Conservation (phyloP, 495 filamentous ascomycete species). For the Elaphomyces granulatus region DNA sequence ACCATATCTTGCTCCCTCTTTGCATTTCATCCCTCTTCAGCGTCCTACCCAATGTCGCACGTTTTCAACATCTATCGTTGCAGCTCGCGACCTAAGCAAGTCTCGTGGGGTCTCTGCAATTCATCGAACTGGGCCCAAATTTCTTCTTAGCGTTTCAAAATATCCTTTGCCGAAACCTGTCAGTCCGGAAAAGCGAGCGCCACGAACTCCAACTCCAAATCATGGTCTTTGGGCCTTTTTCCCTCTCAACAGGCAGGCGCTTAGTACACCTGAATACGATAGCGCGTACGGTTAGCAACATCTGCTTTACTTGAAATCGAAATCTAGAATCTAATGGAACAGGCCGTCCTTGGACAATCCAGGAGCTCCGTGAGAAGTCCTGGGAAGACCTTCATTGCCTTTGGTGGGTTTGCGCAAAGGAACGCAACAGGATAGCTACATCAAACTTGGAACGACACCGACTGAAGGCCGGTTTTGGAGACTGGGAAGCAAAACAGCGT, state of each 20-base stretch:
- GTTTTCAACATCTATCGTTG: conserved; percentile 23
- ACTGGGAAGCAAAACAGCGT: conserved; percentile 43
- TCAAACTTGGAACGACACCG: conserved; percentile 48
- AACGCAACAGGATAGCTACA: conserved; percentile 82
- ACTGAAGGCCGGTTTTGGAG: conserved; percentile 52
- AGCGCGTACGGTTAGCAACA: conserved; percentile 43
- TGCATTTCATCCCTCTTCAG: conserved; percentile 25
- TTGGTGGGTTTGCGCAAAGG: conserved; percentile 92
- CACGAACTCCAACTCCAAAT: conserved; percentile 38
- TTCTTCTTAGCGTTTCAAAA: conserved; percentile 53
- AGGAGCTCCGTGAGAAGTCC: conserved; percentile 74
- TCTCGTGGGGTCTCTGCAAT: conserved; percentile 66
- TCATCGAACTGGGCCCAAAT: conserved; percentile 58
- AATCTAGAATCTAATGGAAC: conserved; percentile 4
- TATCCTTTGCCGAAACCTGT: conserved; percentile 63
- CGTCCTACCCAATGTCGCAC: conserved; percentile 24
- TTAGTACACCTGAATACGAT: conserved; percentile 55
- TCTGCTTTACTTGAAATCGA: no score
- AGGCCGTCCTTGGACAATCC: conserved; percentile 74
- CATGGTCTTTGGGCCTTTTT: conserved; percentile 97
- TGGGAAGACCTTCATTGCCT: conserved; percentile 88
- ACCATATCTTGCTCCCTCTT: conserved; percentile 30
- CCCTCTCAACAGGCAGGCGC: conserved; percentile 41
- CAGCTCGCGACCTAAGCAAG: conserved; percentile 28
- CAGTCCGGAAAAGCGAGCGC: conserved; percentile 27